phyloP scores from a whole-genome alignment of 176 grass and related monocot genomes.

The Eragrostis curvula region DNA sequence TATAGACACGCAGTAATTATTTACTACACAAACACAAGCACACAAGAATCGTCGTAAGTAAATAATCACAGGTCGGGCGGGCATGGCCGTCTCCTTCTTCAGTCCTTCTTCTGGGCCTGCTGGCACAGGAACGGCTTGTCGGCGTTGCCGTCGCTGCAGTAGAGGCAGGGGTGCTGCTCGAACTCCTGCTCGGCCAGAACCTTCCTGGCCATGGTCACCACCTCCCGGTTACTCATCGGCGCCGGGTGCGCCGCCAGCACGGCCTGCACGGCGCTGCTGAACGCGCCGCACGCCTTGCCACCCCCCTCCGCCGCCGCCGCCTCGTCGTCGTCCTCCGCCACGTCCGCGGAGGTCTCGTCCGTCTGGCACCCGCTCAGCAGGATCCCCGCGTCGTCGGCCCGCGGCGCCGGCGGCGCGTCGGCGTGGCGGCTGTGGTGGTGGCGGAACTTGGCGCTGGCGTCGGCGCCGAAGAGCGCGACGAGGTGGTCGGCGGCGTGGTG shows the following conservation, averaged over 20 bases:
- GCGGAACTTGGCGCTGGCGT: slow-evolving; percentile 69
- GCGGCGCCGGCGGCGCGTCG: background rate
- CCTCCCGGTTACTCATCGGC: slow-evolving; percentile 60
- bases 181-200: slow-evolving; percentile 41
- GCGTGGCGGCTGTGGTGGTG: background rate
- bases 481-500: slow-evolving; percentile 71
- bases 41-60: too few relatives aligned
- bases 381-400: slow-evolving; percentile 52
- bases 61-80: background rate
- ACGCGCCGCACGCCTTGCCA: slow-evolving; percentile 77
- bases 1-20: too few relatives aligned
- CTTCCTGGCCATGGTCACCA: slow-evolving; percentile 54
- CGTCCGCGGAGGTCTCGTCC: slow-evolving; percentile 76
- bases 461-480: slow-evolving; percentile 58
- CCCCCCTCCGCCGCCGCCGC: too few relatives aligned
- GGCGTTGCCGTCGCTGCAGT: slow-evolving; percentile 72
- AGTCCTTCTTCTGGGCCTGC: background rate
- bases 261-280: slow-evolving; percentile 60
- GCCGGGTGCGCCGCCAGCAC: slow-evolving; percentile 53
- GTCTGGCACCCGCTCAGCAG: slow-evolving; percentile 87
- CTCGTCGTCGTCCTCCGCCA: too few relatives aligned
- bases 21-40: background rate
- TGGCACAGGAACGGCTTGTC: slow-evolving; percentile 56
- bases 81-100: too few relatives aligned
- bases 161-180: slow-evolving; percentile 75